phyloP scores from a whole-genome alignment of 345 rosid species.

The Arabidopsis arenosa region DNA sequence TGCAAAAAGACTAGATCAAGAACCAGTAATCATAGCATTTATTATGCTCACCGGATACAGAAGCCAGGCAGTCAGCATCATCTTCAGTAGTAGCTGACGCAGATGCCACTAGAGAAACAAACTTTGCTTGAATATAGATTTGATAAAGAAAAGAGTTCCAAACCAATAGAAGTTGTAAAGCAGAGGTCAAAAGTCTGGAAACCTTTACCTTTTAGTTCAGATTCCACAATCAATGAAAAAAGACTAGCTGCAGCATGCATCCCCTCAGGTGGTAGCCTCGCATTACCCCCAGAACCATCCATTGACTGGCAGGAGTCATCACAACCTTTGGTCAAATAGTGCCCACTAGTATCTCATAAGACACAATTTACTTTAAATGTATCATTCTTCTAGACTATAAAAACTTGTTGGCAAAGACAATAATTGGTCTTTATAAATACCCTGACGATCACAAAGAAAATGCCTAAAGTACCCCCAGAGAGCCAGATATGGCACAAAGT shows the following conservation, averaged over 20 bases:
- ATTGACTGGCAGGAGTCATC: constrained; percentile 58
- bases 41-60: constrained; percentile 74
- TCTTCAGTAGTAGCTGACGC: constrained; percentile 69
- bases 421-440: constrained; percentile 10
- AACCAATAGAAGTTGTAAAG: constrained; percentile 21
- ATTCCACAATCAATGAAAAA: constrained; percentile 78
- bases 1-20: constrained; percentile 21
- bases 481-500: constrained; percentile 27
- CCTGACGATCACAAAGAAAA: constrained; percentile 15
- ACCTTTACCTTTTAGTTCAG: constrained; percentile 77
- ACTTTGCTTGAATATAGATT: constrained; percentile 26
- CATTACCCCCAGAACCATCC: constrained; percentile 60
- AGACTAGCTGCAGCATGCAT: constrained; percentile 77
- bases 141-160: constrained; percentile 27
- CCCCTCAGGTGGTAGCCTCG: constrained; percentile 86
- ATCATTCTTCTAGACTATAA: constrained; percentile 29
- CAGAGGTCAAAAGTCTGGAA: constrained; percentile 23
- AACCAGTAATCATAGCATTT: constrained; percentile 16
- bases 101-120: constrained; percentile 61
- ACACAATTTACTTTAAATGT: constrained; percentile 8
- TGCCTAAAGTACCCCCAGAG: constrained; percentile 13
- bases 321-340: constrained; percentile 41
- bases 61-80: constrained; percentile 73
- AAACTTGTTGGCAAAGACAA: constrained; percentile 30
- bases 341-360: constrained; percentile 32